Evolutionary conservation across 306 rosid genomes (phyloP).

Genomic region (Parietaria judaica): DNA sequence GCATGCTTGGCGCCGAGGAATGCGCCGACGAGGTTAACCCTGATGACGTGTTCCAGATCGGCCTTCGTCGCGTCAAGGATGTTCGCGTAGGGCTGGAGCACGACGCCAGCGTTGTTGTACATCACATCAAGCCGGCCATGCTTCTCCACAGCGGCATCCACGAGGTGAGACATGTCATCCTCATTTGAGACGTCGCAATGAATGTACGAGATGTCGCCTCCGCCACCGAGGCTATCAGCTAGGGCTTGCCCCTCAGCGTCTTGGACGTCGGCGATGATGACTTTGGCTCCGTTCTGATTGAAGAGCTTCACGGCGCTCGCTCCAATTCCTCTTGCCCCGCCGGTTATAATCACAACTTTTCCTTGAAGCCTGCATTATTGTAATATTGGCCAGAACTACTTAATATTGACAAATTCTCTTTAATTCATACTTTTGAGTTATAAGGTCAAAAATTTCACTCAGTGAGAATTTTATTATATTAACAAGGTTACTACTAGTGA

Average conservation of each 20-base stretch:
- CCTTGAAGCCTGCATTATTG: constrained; percentile 44
- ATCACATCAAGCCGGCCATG: constrained; percentile 66
- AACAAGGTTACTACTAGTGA: too few relatives aligned
- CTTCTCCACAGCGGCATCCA: constrained; percentile 20
- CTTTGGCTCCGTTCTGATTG: constrained; percentile 48
- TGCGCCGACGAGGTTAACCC: constrained; percentile 51
- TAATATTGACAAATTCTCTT: too few relatives aligned
- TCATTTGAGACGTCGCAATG: constrained; percentile 70
- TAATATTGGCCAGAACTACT: too few relatives aligned
- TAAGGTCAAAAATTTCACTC: too few relatives aligned
- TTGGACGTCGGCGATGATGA: constrained; percentile 63
- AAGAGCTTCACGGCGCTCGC: constrained; percentile 50
- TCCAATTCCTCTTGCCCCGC: constrained; percentile 83
- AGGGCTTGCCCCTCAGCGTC: constrained; percentile 39
- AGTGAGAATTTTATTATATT: too few relatives aligned
- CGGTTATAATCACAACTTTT: constrained; percentile 72
- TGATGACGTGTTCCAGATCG: constrained; percentile 56
- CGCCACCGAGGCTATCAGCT: background rate
- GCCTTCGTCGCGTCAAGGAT: constrained; percentile 45
- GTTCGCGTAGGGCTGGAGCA: constrained; percentile 30
- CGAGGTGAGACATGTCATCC: constrained; percentile 39
- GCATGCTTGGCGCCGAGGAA: constrained; percentile 72
- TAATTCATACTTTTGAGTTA: too few relatives aligned
- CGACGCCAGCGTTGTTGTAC: constrained; percentile 79
- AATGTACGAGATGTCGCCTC: constrained; percentile 26